Evolutionary conservation across 129 eudicot genomes (phyloP), one percentile per base, ranked within the genome.

Genomic region (Artemisia annua): DNA sequence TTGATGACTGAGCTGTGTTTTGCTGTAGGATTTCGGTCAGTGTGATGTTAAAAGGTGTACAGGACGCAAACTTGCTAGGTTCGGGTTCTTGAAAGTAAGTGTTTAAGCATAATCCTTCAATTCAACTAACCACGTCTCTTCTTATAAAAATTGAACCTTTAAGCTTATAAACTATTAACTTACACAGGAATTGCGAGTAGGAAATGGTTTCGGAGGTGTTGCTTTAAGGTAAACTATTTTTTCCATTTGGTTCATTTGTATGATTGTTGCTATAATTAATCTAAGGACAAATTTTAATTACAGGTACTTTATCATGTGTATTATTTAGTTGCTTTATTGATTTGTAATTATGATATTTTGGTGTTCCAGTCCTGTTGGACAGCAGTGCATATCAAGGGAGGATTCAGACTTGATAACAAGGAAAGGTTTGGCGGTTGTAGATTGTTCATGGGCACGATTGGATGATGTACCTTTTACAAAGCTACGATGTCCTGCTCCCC

Each of bases 21-120:
- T 64, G 74, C 49, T 86, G 73, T 85, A 91, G 95, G 98, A 90
- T 86, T 95, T 95, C 19, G 99, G 97, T 2, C 96, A 95, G 65
- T 95, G 99, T 67, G 99, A 95, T 86, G 89, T 90, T 11, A 95
- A 95, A 89, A 88, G 97, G 80, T 95, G 99, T 65, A 95, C 97
- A 9, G 96, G 99, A 11, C 91, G 99, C 79, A 90, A 95, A 83
- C 88, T 95, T 69, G 82, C 97, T 65, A 86, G 99, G 75, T 95
- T 95, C 55, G 87, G 92, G 52, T 78, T 86, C 49, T 73, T 95
- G 79, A 95, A 88, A 82, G 97, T 67, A 83, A 82, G 91, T 91
- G 22, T 1, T 20, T 20, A 20, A 20, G 22, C 57, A 53, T 6
- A 52, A 43, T 54, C n/a, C 5, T 70, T 53, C 22, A 32, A 53